Evolutionary conservation across 1,284 basidiomycete genomes (phyloP), one percentile per base, ranked within the genome.

Genomic region (Heterobasidion parviporum): DNA sequence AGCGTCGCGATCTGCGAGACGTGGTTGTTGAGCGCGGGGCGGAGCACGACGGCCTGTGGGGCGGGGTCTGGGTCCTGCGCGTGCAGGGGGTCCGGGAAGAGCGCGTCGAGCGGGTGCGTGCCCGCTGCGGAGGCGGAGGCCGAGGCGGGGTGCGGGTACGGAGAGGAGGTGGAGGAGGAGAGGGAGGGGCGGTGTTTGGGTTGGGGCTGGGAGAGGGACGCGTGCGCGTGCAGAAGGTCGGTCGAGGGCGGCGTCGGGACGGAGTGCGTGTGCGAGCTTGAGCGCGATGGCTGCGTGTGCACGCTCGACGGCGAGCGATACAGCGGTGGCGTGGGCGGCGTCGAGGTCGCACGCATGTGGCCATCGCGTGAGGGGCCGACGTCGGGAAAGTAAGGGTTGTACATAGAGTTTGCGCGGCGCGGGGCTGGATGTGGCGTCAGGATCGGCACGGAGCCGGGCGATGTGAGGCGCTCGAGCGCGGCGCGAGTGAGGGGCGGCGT

Each of bases 1-100:
- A 97, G 80, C 2, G 89, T 90, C 16, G 89, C 87, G 16, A 97
- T 75, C 60, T 94, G 89, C 52, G 87, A 88, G 20, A 95, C 78
- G 8, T 84, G 82, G 63, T 85, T 85, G 72, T 89, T 92, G 54
- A 82, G 63, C 2, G 76, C 73, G 0, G 85, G 83, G 26, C 85
- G 84, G 54, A 92, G 78, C 16, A 88, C 76, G 63, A 92, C 26
- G 26, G 26, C 91, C 61, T 80, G 79, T 33, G 80, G 77, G 53
- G 66, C 70, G 62, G 46, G 64, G 57, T 56, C 67, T 62, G 47
- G 74, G 72, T 26, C 26, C 26, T 26, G 26, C 26, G 26, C 26
- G 12, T 26, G 34, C 18, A 44, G 43, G 76, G 71, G 15, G 45
- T 71, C 72, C 45, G 63, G 62, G 56, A 75, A 41, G 63, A 72